These are phyloP conservation scores for Hylodesmum podocarpum DNA, from an alignment of 306 rosid genomes.

Conservation along the genomic window DNA sequence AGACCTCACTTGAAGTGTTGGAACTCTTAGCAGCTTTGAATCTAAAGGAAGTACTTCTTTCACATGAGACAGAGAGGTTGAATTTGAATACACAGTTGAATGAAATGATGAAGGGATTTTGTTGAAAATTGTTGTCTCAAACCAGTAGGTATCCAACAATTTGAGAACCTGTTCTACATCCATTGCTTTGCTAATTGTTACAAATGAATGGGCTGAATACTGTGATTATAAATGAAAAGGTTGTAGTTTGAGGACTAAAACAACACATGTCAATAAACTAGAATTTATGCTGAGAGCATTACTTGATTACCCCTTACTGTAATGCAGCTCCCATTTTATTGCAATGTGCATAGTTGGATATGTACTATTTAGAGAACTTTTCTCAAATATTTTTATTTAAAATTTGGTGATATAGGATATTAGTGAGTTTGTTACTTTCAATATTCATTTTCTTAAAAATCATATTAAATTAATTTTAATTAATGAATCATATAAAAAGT, in stretches of 20 bases:
- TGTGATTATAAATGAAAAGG: background rate
- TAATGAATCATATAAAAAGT: no score
- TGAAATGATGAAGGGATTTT: constrained; percentile 26
- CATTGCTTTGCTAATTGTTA: constrained; percentile 34
- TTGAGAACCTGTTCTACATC: constrained; percentile 52
- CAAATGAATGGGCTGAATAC: constrained; percentile 8
- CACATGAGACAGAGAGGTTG: background rate
- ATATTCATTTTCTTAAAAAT: no score
- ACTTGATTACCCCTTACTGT: background rate
- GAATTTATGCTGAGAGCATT: constrained; percentile 15
- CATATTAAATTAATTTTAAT: no score
- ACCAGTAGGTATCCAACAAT: constrained; percentile 66
- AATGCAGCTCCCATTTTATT: constrained; percentile 14
- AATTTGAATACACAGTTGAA: constrained; percentile 13
- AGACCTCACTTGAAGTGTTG: constrained; percentile 48
- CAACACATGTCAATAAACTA: background rate
- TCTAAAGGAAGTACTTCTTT: constrained; percentile 7
- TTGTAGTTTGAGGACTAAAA: background rate
- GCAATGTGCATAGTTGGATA: background rate
- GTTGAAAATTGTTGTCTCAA: constrained; percentile 37
- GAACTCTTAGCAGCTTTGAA: constrained; percentile 16
- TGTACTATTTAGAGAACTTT: background rate
- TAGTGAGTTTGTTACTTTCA: no score
- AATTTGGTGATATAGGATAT: no score
- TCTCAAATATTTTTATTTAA: background rate